A percentile compares a stretch with the other conserved stretches of the same genome.
phyloP scores from a whole-genome alignment of 116 monocot species.

The Papilionanthe hybrid region DNA sequence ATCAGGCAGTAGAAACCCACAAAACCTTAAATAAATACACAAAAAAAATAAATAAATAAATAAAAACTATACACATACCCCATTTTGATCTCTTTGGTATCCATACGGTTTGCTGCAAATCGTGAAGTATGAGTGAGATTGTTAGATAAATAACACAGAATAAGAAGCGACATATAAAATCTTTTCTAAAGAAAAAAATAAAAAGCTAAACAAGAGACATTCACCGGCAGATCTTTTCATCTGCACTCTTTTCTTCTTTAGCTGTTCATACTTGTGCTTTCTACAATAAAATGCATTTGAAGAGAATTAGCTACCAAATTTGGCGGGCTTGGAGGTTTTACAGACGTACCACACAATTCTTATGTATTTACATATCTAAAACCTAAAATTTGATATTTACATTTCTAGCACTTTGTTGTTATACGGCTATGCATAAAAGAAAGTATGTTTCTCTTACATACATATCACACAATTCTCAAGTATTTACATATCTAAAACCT shows the following conservation, averaged over 20 bases:
- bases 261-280: conserved; percentile 85
- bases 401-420: too few relatives aligned
- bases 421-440: too few relatives aligned
- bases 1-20: too few relatives aligned
- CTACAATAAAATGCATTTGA: conserved; percentile 32
- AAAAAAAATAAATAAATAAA: background rate
- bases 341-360: too few relatives aligned
- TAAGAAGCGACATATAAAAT: background rate
- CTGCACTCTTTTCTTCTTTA: conserved; percentile 79
- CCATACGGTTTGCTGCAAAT: conserved; percentile 71
- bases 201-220: conserved; percentile 20
- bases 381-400: too few relatives aligned
- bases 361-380: too few relatives aligned
- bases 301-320: conserved; percentile 1
- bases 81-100: conserved; percentile 92
- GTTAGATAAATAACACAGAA: background rate
- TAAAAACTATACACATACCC: conserved; percentile 37
- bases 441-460: too few relatives aligned
- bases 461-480: too few relatives aligned
- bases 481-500: too few relatives aligned
- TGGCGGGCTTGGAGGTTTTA: too few relatives aligned
- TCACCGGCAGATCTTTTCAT: conserved; percentile 88
- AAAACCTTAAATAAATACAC: background rate
- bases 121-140: conserved; percentile 7
- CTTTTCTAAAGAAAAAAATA: conserved; percentile 14